Evolutionary conservation across 2,329 filamentous ascomycete genomes (phyloP).

Genomic region (Oidium heveae): DNA sequence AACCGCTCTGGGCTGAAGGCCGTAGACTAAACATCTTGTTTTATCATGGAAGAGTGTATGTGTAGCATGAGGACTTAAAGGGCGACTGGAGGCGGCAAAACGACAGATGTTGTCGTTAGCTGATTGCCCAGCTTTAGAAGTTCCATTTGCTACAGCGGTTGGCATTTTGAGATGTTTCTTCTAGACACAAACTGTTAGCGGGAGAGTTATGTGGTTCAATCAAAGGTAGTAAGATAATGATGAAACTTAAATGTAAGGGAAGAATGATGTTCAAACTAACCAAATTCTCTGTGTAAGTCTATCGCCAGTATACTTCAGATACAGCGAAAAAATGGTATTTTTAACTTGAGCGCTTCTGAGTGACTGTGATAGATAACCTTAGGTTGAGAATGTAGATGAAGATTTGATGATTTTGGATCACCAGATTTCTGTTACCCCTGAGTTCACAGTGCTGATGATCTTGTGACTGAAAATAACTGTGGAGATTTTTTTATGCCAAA

Average conservation of each 20-base stretch:
- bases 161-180: conserved; percentile 8
- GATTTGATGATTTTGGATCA: no score
- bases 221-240: background rate
- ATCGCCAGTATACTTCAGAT: no score
- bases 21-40: conserved; percentile 99
- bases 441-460: no score
- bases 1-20: conserved; percentile 82
- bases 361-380: no score
- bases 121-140: conserved; percentile 20
- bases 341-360: no score
- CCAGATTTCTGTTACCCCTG: no score
- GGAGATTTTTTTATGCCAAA: background rate
- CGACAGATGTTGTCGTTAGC: conserved; percentile 97
- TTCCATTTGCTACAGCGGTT: conserved; percentile 19
- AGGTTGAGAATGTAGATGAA: no score
- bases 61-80: conserved; percentile 63
- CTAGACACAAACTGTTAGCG: background rate
- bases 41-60: conserved; percentile 97
- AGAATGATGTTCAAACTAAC: background rate
- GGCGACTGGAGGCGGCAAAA: conserved; percentile 78
- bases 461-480: no score
- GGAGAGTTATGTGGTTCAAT: background rate
- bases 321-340: no score
- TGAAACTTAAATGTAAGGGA: background rate
- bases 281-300: no score